phyloP scores from a whole-genome alignment of 441 rosid genomes.

The Pelargonium myrrhifolium region DNA sequence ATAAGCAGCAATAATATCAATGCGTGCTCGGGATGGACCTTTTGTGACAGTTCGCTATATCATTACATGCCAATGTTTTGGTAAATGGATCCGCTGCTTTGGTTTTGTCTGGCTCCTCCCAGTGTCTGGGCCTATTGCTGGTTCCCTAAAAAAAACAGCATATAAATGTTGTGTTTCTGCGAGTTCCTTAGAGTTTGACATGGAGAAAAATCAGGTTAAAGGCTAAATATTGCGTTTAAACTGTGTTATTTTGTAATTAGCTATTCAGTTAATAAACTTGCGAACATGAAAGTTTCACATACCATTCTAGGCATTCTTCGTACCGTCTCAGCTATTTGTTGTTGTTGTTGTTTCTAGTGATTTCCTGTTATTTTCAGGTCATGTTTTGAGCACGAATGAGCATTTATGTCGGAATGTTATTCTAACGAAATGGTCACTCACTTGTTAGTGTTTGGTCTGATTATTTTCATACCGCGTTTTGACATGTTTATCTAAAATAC shows the following conservation, averaged over 20 bases:
- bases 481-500: too few relatives aligned
- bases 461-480: too few relatives aligned
- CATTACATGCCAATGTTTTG: conserved; percentile 1
- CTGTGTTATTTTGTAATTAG: conserved; percentile 22
- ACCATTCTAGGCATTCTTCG: background rate
- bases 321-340: too few relatives aligned
- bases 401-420: too few relatives aligned
- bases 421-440: too few relatives aligned
- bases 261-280: conserved; percentile 10
- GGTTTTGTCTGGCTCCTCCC: conserved; percentile 6
- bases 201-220: conserved; percentile 12
- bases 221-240: conserved; percentile 6
- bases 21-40: conserved; percentile 1
- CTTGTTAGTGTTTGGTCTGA: too few relatives aligned
- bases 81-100: conserved; percentile 2
- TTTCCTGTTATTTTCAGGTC: too few relatives aligned
- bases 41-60: conserved; percentile 12
- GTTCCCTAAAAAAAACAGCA: conserved; percentile 10
- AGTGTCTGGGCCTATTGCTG: background rate
- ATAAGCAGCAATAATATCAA: conserved; percentile 46
- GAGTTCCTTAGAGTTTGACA: conserved; percentile 13
- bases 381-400: too few relatives aligned
- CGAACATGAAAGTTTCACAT: background rate
- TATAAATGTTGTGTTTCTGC: conserved; percentile 1
- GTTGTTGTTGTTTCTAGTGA: too few relatives aligned